Conservation (phyloP, 1,139 yeast species). For the Scheffersomyces segobiensis region DNA sequence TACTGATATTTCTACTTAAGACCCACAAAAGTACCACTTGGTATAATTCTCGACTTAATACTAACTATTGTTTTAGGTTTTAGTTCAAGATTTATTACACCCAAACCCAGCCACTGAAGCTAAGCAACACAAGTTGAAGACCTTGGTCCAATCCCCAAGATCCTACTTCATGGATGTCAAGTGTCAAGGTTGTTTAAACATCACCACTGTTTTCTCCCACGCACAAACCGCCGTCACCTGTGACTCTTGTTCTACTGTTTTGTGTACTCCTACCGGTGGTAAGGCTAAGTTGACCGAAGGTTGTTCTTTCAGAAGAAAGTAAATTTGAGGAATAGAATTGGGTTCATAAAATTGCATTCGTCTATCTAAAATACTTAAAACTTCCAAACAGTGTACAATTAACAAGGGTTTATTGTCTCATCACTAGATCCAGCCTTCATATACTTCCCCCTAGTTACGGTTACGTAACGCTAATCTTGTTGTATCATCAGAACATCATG, state of each 20-base stretch:
- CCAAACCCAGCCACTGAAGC: constrained; percentile 97
- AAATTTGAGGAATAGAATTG: constrained; percentile 29
- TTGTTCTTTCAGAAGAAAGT: constrained; percentile 98
- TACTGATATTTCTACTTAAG: background rate
- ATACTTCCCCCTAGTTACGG: background rate
- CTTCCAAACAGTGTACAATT: constrained; percentile 9
- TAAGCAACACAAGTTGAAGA: constrained; percentile 95
- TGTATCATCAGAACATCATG: background rate
- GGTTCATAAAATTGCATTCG: background rate
- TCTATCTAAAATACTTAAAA: constrained; percentile 4
- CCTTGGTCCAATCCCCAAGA: constrained; percentile 96
- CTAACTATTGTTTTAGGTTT: constrained; percentile 24
- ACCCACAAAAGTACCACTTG: background rate
- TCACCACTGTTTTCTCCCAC: constrained; percentile 99
- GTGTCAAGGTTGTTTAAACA: constrained; percentile 99
- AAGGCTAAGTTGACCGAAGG: constrained; percentile 99
- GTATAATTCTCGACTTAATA: constrained; percentile 3
- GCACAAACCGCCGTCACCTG: constrained; percentile 99
- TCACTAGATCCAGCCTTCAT: background rate
- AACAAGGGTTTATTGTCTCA: constrained; percentile 7
- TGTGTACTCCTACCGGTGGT: constrained; percentile 99
- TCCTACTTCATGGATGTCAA: constrained; percentile 99
- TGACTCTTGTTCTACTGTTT: constrained; percentile 97
- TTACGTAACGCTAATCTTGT: background rate
- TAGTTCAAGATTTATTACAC: constrained; percentile 61